Evolutionary conservation across 2,329 filamentous ascomycete species (phyloP).

Genomic region (Orbilia brochopaga): DNA sequence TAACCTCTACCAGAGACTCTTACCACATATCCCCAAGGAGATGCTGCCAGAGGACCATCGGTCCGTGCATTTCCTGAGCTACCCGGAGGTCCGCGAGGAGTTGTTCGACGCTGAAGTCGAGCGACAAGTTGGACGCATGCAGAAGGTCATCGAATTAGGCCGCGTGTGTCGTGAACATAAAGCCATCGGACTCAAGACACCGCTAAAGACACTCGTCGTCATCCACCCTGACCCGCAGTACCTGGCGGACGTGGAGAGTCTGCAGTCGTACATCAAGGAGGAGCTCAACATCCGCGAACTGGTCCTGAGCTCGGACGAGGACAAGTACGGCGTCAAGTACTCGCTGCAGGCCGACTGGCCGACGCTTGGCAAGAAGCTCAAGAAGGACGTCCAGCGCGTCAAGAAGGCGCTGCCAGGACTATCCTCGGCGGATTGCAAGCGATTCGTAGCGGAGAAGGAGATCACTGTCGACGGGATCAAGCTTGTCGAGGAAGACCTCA

Average conservation of each 20-base stretch:
- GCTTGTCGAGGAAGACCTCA: constrained; percentile 80
- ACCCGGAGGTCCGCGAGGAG: constrained; percentile 85
- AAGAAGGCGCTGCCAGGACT: constrained; percentile 85
- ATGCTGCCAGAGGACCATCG: constrained; percentile 74
- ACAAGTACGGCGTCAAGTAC: constrained; percentile 89
- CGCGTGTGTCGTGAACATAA: constrained; percentile 84
- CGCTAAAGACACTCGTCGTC: constrained; percentile 85
- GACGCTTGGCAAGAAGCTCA: constrained; percentile 92
- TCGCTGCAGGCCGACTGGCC: constrained; percentile 91
- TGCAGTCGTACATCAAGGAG: constrained; percentile 87
- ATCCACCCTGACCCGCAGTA: constrained; percentile 84
- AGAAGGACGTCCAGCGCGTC: constrained; percentile 89
- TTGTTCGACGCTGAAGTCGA: constrained; percentile 87
- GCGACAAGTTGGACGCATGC: constrained; percentile 86
- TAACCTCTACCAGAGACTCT: constrained; percentile 84
- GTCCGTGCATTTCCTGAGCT: constrained; percentile 89
- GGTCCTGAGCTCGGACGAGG: constrained; percentile 82
- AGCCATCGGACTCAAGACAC: constrained; percentile 81
- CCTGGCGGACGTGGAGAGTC: constrained; percentile 81
- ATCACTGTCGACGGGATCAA: constrained; percentile 85
- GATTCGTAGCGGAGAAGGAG: constrained; percentile 73
- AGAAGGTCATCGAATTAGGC: constrained; percentile 89
- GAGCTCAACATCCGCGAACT: constrained; percentile 90
- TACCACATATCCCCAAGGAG: constrained; percentile 78
- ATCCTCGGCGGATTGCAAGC: constrained; percentile 78